Percentiles rank a stretch among this genome's conserved stretches.
phyloP scores from a whole-genome alignment of 2,329 filamentous ascomycete species.

The Mariannaea elegans region DNA sequence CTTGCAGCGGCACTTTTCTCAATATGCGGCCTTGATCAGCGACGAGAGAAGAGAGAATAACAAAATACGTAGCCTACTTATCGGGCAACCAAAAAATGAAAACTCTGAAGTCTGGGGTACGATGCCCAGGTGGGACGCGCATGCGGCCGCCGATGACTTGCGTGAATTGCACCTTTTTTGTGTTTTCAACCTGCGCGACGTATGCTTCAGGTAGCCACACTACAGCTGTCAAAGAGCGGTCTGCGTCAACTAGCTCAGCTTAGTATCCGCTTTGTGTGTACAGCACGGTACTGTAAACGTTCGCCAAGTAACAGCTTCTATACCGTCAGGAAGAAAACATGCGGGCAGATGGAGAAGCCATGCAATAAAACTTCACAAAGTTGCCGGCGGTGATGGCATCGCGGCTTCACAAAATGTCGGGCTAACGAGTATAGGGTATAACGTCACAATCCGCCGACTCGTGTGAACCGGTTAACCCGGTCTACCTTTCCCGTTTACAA shows the following conservation, averaged over 20 bases:
- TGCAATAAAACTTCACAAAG: neutral
- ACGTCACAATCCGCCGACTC: neutral
- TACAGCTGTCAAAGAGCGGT: constrained; percentile 42
- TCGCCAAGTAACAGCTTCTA: constrained; percentile 2
- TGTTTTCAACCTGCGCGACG: constrained; percentile 25
- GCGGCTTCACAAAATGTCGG: neutral
- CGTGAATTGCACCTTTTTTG: constrained; percentile 15
- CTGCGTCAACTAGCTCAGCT: constrained; percentile 31
- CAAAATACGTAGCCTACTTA: too few species aligned
- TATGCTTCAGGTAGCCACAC: constrained; percentile 32
- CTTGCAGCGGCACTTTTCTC: constrained; percentile 28
- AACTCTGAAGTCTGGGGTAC: constrained; percentile 22
- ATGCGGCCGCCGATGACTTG: constrained; percentile 29
- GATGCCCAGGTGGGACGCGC: neutral
- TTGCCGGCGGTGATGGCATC: neutral
- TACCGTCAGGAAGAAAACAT: neutral
- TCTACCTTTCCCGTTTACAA: too few species aligned
- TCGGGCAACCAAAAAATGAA: too few species aligned
- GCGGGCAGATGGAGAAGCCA: neutral
- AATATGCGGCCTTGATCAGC: neutral
- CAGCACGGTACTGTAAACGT: constrained; percentile 16
- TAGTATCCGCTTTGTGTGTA: constrained; percentile 23
- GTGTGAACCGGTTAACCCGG: neutral
- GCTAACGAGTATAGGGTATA: neutral
- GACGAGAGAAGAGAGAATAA: neutral